Base-by-base conservation (phyloP, 2,329 filamentous ascomycete species). In the Aspergillus sp. region DNA sequence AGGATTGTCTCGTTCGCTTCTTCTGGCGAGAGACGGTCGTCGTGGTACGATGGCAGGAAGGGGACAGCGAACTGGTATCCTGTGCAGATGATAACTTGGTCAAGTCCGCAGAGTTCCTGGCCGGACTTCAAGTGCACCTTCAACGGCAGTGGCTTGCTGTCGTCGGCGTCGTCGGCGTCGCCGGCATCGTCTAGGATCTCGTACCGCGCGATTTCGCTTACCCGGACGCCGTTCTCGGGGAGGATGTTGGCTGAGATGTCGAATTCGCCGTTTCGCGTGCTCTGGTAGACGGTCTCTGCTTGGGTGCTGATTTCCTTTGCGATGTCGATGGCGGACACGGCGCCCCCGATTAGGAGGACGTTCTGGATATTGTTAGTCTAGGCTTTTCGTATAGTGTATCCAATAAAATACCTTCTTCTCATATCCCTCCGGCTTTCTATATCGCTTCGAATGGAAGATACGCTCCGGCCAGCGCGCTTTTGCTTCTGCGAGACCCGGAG, bases 11-110 rank as follows among this genome's bases (percentile, higher is more conserved):
- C 79, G 39, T 80, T 76, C 0, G 85, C 86, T 1, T 83, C 66
- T 1, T 80, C 70, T 0, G 77, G 72, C 0, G 73, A 51, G 0
- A 72, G 73, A 14, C 72, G 60, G 77, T 83, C 77, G 57, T 77
- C 66, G 70, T 81, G 81, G 17, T 82, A 75, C 9, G 82, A 70
- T 0, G 75, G 68, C 0, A 91, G 75, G 63, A 90, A 91, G 0
- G 88, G 88, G 15, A 88, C 81, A 0, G 84, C 84, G 14, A 85
- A 84, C 64, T 88, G 83, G 65, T 91, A 91, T 0, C 89, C 88
- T 0, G 88, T 91, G 15, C 83, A 85, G 5, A 91, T 67, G 19
- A 91, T 79, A 0, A 91, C 79, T 15, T 77, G 74, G 64, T 91
- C 81, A 37, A 91, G 84, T 9, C 80, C 76, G 19, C 75, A 75